Evolutionary conservation across 208 protist genomes (phyloP).

Genomic region (Trypanosoma lewisi): DNA sequence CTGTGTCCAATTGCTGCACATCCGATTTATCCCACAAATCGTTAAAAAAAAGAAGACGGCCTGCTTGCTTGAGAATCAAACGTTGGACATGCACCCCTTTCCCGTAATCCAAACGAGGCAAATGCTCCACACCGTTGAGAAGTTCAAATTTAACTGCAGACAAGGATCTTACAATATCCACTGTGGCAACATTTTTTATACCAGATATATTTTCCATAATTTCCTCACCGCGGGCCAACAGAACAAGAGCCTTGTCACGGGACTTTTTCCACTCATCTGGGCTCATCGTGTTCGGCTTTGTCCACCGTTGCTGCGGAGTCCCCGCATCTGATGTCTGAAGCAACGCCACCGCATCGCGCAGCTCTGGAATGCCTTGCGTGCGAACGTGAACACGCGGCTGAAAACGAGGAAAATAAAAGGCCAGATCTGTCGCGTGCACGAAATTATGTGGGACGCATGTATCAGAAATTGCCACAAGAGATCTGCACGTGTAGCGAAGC

Average conservation of each 20-base stretch:
- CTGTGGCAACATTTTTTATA: slow-evolving; percentile 27
- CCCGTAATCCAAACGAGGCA: slow-evolving; percentile 57
- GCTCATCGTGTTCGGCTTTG: slow-evolving; percentile 10
- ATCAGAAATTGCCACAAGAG: slow-evolving; percentile 34
- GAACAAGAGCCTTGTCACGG: slow-evolving; percentile 49
- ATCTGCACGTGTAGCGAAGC: slow-evolving; percentile 34
- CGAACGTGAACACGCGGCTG: slow-evolving; percentile 61
- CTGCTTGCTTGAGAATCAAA: slow-evolving; percentile 56
- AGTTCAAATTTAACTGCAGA: slow-evolving; percentile 80
- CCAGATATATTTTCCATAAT: slow-evolving; percentile 71
- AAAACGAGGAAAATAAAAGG: slow-evolving; percentile 85
- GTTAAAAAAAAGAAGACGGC: slow-evolving; percentile 68
- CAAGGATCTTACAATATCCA: slow-evolving; percentile 49
- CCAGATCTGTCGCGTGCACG: slow-evolving; percentile 63
- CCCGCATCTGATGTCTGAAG: slow-evolving; percentile 34
- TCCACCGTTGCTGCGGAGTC: slow-evolving; percentile 23
- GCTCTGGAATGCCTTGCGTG: slow-evolving; percentile 61
- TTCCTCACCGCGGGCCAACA: slow-evolving; percentile 71
- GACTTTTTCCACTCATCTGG: slow-evolving; percentile 32
- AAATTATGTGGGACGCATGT: slow-evolving; percentile 64
- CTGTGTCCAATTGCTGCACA: slow-evolving; percentile 65
- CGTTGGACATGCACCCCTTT: slow-evolving; percentile 53
- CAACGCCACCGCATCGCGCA: slow-evolving; percentile 60
- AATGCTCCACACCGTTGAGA: slow-evolving; percentile 68
- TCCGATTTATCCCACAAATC: slow-evolving; percentile 66